Base-by-base conservation (phyloP, 768 basidiomycete genomes). In the Leccinellum rugosiceps region DNA sequence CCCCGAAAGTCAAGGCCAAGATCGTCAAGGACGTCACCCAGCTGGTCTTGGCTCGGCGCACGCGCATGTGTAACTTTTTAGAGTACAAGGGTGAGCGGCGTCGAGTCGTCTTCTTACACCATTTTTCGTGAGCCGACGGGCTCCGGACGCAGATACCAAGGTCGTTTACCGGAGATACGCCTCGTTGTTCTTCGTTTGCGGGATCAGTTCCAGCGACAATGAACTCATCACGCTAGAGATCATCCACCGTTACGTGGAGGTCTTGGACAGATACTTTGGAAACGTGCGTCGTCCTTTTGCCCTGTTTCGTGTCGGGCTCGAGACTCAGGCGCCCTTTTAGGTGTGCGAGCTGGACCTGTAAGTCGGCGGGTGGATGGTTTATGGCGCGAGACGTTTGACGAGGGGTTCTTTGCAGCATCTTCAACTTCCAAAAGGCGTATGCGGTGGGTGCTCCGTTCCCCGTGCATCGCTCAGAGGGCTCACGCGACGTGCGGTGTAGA, bases 351-450 rank as follows among this genome's bases (percentile, higher is more conserved):
- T 98, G 56, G 96, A 98, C 73, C 77, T 98, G 92, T 94, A 68
- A 70, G 85, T 64, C 17, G 47, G 21, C 23, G 14, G 15, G 1
- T 46, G 45, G 14, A 46, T 25, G 14, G 10, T 30, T 46, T 7
- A 53, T 57, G 8, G 2, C 17, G n/a, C 21, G 35, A 32, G 14
- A 31, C 4, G 34, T 41, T 48, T 38, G 19, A n/a, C 38, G 53
- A 55, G n/a, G n/a, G 48, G 43, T 48, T n/a, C 21, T 7, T 50
- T 51, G 47, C 38, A 94, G 92, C 53, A 96, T 98, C 63, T 98
- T 97, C 83, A 97, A 97, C 76, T 98, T 98, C 71, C 91, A 98
- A 70, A 92, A 94, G 72, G 96, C 95, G 2, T 97, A 94, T 70
- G 85, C 91, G 4, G 94, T 91, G 59, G 46, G 77, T 38, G 17